Evolutionary conservation across 352 stramenopile species (phyloP).

Genomic region (Pythium phragmiticola): DNA sequence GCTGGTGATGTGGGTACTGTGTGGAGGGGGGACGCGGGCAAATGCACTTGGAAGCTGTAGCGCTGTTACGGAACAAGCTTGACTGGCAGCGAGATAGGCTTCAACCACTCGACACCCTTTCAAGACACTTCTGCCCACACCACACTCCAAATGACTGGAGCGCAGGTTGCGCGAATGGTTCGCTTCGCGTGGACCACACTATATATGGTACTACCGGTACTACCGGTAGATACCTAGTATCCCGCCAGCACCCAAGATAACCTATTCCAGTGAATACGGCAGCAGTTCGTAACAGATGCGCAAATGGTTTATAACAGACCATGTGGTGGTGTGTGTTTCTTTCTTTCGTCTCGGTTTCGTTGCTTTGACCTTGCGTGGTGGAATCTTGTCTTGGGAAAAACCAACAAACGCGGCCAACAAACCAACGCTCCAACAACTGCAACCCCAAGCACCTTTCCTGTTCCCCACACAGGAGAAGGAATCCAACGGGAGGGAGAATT

Average conservation of each 20-base stretch:
- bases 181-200: slow-evolving; percentile 23
- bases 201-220: neutral
- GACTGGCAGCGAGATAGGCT: slow-evolving; percentile 1
- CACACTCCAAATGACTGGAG: slow-evolving; percentile 27
- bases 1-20: too few relatives aligned
- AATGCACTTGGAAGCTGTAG: too few relatives aligned
- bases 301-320: neutral
- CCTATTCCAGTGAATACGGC: neutral
- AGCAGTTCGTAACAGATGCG: too few relatives aligned
- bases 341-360: slow-evolving; percentile 6
- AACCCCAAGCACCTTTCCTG: slow-evolving; percentile 4
- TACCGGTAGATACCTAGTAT: slow-evolving; percentile 8
- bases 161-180: slow-evolving; percentile 5
- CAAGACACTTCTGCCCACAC: slow-evolving; percentile 16
- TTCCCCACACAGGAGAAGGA: neutral
- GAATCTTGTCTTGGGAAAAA: slow-evolving; percentile 10
- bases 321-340: slow-evolving; percentile 2
- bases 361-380: neutral
- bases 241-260: neutral
- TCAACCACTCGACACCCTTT: slow-evolving; percentile 22
- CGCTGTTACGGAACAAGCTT: too few relatives aligned
- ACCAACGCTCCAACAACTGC: slow-evolving; percentile 2
- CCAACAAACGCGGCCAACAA: slow-evolving; percentile 14
- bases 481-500: neutral
- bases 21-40: too few relatives aligned